These are phyloP conservation scores for Cornus controversa DNA, from an alignment of 148 eudicot species.

Conservation along the genomic window DNA sequence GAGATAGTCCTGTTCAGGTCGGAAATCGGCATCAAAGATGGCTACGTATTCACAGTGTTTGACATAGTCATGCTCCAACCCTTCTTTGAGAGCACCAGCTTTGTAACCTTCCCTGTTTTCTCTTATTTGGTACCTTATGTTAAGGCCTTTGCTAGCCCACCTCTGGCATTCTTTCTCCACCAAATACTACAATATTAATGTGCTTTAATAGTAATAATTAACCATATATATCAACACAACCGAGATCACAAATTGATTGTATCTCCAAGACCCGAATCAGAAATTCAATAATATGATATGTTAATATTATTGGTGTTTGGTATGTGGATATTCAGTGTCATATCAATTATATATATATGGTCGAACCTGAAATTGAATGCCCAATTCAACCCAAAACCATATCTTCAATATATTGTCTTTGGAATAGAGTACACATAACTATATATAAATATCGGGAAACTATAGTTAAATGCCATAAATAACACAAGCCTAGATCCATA, in stretches of 20 bases:
- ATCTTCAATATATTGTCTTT: no score
- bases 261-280: no score
- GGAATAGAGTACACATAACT: no score
- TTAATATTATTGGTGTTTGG: not conserved
- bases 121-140: conserved; percentile 76
- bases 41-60: conserved; percentile 78
- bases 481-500: conserved; percentile 1
- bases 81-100: conserved; percentile 93
- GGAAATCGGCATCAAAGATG: conserved; percentile 89
- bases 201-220: not conserved
- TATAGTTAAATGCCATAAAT: not conserved
- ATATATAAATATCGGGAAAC: not conserved
- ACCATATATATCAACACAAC: no score
- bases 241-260: no score
- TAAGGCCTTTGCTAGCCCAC: conserved; percentile 84
- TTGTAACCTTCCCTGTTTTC: conserved; percentile 80
- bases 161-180: conserved; percentile 77
- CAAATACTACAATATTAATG: conserved; percentile 49
- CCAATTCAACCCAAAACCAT: no score
- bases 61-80: conserved; percentile 64
- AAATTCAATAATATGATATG: not conserved
- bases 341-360: not conserved
- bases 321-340: not conserved
- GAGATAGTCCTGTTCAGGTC: conserved; percentile 82
- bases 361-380: not conserved